Evolutionary conservation across 768 basidiomycete genomes (phyloP).

Genomic region (Naematelia encephala): DNA sequence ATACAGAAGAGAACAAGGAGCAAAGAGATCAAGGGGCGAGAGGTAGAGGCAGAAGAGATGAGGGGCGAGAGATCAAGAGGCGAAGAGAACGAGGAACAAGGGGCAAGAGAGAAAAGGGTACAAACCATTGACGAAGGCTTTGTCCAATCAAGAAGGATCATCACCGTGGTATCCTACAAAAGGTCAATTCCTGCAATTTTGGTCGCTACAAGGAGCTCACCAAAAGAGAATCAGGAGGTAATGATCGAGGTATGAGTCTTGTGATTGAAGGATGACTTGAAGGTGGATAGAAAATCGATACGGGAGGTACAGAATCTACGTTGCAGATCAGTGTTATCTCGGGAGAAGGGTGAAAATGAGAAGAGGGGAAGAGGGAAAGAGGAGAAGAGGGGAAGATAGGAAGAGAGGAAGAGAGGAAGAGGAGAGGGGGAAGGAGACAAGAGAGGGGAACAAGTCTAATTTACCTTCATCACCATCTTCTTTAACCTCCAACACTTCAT

Average conservation of each 20-base stretch:
- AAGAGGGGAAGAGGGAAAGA: not conserved
- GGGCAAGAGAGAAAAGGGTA: too few relatives aligned
- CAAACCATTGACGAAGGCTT: constrained; percentile 80
- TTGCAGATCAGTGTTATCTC: not conserved
- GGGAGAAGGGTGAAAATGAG: not conserved
- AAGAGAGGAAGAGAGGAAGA: not conserved
- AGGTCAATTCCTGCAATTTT: not conserved
- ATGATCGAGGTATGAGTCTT: constrained; percentile 69
- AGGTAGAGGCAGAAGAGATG: too few relatives aligned
- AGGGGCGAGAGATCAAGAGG: too few relatives aligned
- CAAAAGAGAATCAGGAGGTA: constrained; percentile 58
- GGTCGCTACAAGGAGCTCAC: constrained; percentile 41
- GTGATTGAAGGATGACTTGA: constrained; percentile 70
- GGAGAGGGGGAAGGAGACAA: not conserved
- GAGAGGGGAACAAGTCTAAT: constrained; percentile 27
- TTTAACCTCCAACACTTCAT: constrained; percentile 83
- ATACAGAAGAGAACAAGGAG: not conserved
- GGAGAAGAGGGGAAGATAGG: not conserved
- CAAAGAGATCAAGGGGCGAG: too few relatives aligned
- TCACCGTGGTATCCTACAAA: constrained; percentile 53
- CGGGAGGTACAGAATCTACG: constrained; percentile 77
- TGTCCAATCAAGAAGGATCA: constrained; percentile 94
- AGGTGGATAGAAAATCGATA: constrained; percentile 88
- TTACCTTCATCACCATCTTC: constrained; percentile 93
- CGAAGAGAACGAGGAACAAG: too few relatives aligned